Percentiles rank a stretch among this genome's conserved stretches.
Conservation (phyloP, 768 basidiomycete genomes). For the Chlorophyllum brunneum region DNA sequence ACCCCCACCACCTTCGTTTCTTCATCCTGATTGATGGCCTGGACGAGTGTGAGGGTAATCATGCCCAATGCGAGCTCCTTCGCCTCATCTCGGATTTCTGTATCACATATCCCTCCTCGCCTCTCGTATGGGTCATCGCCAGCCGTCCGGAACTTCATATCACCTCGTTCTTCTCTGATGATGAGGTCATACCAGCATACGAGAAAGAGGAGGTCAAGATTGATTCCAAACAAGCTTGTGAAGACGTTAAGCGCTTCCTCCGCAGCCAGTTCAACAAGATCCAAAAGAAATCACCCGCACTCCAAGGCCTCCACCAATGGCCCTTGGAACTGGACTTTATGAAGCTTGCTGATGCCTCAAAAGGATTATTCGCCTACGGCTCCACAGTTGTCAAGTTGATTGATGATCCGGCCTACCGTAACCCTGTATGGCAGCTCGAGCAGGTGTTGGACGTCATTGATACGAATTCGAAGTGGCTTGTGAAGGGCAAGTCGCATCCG, state of each 20-base stretch:
- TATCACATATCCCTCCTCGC: not conserved
- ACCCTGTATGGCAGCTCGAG: not conserved
- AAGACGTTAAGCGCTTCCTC: constrained; percentile 18
- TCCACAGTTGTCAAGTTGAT: constrained; percentile 19
- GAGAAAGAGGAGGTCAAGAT: not conserved
- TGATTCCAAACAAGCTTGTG: not conserved
- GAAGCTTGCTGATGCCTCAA: constrained; percentile 16
- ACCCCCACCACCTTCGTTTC: not conserved
- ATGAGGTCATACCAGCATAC: not conserved
- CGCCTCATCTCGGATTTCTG: not conserved
- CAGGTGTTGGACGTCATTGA: no score
- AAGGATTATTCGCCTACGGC: constrained; percentile 23
- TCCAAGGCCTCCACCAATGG: constrained; percentile 12
- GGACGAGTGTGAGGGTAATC: not conserved
- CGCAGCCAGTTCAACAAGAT: constrained; percentile 10
- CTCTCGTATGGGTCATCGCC: not conserved
- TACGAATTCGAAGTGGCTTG: no score
- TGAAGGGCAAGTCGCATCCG: no score
- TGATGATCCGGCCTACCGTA: not conserved
- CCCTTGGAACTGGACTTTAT: constrained; percentile 13
- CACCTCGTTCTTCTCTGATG: not conserved
- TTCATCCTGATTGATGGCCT: not conserved
- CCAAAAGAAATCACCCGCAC: not conserved
- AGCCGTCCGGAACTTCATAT: no score
- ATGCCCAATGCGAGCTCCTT: no score